Evolutionary conservation across 2,329 filamentous ascomycete species (phyloP).

Genomic region (Emergomyces orientalis): DNA sequence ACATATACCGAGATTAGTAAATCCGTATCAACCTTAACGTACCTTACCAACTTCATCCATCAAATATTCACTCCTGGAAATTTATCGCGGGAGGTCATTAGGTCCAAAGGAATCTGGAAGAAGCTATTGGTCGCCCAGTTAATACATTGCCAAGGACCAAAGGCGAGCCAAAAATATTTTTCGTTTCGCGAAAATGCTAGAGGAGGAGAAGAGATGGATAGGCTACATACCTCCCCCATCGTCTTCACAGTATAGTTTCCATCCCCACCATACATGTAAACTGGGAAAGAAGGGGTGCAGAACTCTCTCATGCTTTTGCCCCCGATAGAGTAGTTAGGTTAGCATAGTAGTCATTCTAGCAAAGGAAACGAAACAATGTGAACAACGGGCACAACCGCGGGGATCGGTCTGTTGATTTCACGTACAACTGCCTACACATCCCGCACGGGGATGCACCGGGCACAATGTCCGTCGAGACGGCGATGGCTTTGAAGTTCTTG

Average conservation of each 20-base stretch:
- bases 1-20: neutral
- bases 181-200: neutral
- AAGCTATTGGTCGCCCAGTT: conserved; percentile 39
- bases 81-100: conserved; percentile 40
- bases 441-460: conserved; percentile 69
- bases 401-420: conserved; percentile 4
- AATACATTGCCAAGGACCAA: neutral
- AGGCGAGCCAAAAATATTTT: neutral
- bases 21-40: neutral
- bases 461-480: conserved; percentile 70
- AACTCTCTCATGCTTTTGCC: conserved; percentile 59
- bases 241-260: conserved; percentile 46
- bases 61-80: neutral
- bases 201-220: neutral
- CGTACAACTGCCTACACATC: conserved; percentile 86
- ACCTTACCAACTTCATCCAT: neutral
- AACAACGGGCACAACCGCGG: too few species aligned
- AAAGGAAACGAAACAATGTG: too few species aligned
- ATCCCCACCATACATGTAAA: conserved; percentile 88
- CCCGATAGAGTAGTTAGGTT: neutral
- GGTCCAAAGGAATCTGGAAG: conserved; percentile 61
- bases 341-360: neutral
- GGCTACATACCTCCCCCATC: conserved; percentile 32
- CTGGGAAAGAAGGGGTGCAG: conserved; percentile 56
- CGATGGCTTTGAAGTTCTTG: conserved; percentile 62